A percentile compares a stretch with the other conserved stretches of the same genome.
Conservation (phyloP, 2,329 filamentous ascomycete genomes). For the Pseudocercospora macadamiae region DNA sequence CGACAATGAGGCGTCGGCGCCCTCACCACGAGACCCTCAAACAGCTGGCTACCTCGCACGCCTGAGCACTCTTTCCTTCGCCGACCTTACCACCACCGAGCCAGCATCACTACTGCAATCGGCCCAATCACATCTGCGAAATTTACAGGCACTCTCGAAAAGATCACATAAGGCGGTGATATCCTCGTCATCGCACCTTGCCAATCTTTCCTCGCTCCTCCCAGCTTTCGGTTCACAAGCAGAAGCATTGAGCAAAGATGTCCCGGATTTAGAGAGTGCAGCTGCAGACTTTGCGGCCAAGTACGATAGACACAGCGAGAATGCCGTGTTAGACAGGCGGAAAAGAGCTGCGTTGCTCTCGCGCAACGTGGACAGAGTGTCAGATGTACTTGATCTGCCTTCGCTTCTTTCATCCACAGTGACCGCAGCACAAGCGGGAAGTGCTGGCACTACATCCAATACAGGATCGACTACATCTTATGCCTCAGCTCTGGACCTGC, state of each 20-base stretch:
- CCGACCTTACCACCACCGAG: conserved; percentile 73
- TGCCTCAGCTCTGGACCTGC: conserved; percentile 84
- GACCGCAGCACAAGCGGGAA: conserved; percentile 49
- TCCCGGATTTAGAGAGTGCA: conserved; percentile 78
- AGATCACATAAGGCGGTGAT: conserved; percentile 86
- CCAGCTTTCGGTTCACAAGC: conserved; percentile 69
- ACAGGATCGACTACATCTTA: conserved; percentile 64
- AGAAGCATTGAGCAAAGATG: conserved; percentile 67
- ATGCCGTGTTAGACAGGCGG: conserved; percentile 67
- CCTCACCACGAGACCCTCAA: conserved; percentile 53
- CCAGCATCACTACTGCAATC: conserved; percentile 78
- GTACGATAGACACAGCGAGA: conserved; percentile 72
- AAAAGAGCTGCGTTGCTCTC: conserved; percentile 80
- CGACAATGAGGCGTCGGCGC: conserved; percentile 45
- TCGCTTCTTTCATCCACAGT: conserved; percentile 81
- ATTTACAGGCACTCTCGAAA: conserved; percentile 85
- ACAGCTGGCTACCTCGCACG: conserved; percentile 74
- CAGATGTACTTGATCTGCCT: conserved; percentile 89
- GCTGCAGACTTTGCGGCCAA: conserved; percentile 79
- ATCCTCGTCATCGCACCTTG: conserved; percentile 75
- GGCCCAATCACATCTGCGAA: conserved; percentile 77
- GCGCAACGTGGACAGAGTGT: conserved; percentile 84
- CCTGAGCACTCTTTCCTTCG: conserved; percentile 75
- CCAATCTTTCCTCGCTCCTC: conserved; percentile 72
- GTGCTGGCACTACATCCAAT: conserved; percentile 51